Base-by-base conservation (phyloP, 2,329 filamentous ascomycete genomes). In the Venturia effusa region DNA sequence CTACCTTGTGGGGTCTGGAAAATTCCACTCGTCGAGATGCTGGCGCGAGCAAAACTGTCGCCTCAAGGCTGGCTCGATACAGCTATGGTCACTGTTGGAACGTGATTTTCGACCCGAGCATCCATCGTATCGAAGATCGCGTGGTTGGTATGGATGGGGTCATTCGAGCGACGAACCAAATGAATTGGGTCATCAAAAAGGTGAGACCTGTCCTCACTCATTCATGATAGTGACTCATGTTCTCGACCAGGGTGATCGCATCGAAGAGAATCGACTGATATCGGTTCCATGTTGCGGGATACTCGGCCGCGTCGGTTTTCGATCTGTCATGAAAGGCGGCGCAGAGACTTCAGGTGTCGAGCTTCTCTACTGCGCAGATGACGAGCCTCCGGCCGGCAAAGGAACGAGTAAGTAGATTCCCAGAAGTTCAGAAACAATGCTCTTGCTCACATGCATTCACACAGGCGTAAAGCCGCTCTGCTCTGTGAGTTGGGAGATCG, bases 1-100 rank as follows among this genome's bases (percentile, higher is more conserved):
- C 66, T 10, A 65, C 61, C 41, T 43, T 67, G 59, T 66, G 64
- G 62, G 64, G 64, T n/a, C 59, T 67, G 22, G 64, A 67, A 37
- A 64, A 67, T 30, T 66, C 40, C 40, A 10, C 40, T 7, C 6
- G 13, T 41, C 15, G 40, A 41, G 7, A 7, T 17, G 40, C 40
- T 41, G 40, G 40, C 40, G 13, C 40, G 40, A 17, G 7, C 40
- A 7, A 10, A 15, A 41, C 40, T 41, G 40, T 41, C 7, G 17
- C 40, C 40, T 41, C 40, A 15, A 41, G 40, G 40, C 40, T 41
- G 8, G 15, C 40, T 41, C 40, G 40, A 7, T 41, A 41, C 40
- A 41, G 40, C 40, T 41, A 41, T 15, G 40, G 40, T 4, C 40
- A 41, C 40, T 41, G 7, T 15, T 41, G 40, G 40, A 17, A 41